Conservation (phyloP, 495 filamentous ascomycete genomes). For the Aspergillus funiculosus region DNA sequence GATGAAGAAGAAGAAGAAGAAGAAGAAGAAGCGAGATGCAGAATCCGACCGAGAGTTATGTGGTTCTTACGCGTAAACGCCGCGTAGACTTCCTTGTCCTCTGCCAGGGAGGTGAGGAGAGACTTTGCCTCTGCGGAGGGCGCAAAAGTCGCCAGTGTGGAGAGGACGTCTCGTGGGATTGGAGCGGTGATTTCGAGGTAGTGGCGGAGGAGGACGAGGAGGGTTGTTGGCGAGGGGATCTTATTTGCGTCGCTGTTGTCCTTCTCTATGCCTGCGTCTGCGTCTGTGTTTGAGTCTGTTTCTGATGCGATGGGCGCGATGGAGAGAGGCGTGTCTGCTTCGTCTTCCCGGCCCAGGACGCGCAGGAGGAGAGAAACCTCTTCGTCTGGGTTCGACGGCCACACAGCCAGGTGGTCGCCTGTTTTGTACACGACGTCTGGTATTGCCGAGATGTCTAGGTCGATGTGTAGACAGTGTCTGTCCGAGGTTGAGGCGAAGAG, state of each 20-base stretch:
- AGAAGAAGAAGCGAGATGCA: constrained; percentile 25
- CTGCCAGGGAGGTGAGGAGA: constrained; percentile 27
- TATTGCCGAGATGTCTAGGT: constrained; percentile 37
- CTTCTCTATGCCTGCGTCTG: constrained; percentile 29
- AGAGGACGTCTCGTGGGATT: constrained; percentile 40
- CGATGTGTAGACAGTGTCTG: constrained; percentile 47
- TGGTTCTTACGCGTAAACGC: constrained; percentile 28
- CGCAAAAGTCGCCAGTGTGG: constrained; percentile 40
- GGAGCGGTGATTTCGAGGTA: constrained; percentile 48
- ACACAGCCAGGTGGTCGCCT: constrained; percentile 71
- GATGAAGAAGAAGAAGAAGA: no score
- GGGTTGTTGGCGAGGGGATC: constrained; percentile 41
- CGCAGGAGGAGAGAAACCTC: constrained; percentile 37
- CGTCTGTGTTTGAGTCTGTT: no score
- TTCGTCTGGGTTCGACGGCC: constrained; percentile 60
- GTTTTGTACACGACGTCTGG: constrained; percentile 58
- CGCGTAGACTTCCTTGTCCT: constrained; percentile 32
- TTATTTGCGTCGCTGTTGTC: constrained; percentile 8
- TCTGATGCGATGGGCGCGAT: constrained; percentile 23
- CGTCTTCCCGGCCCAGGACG: constrained; percentile 29
- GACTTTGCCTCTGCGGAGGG: constrained; percentile 34
- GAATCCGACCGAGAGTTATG: constrained; percentile 38
- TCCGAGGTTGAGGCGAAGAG: constrained; percentile 29
- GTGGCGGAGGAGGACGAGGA: constrained; percentile 37
- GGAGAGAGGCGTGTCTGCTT: constrained; percentile 24